phyloP scores from a whole-genome alignment of 202 grass and related monocot genomes.

The Sporobolus alterniflorus region DNA sequence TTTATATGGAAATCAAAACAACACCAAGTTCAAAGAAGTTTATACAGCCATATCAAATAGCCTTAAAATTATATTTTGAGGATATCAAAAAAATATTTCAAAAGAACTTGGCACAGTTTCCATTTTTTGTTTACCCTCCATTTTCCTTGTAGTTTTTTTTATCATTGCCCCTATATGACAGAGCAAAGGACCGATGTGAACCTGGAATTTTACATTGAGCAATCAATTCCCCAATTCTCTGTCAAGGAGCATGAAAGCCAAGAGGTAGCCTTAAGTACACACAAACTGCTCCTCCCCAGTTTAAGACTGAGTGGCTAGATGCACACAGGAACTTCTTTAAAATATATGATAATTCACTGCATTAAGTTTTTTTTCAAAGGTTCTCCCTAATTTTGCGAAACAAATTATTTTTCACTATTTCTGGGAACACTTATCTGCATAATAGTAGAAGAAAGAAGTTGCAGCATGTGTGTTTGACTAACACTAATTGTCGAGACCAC shows the following conservation, averaged over 20 bases:
- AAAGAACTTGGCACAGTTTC: no score
- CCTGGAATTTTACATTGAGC: no score
- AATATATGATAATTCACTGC: not conserved
- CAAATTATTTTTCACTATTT: not conserved
- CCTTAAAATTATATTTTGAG: no score
- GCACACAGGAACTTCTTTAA: not conserved
- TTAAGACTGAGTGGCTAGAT: not conserved
- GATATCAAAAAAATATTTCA: no score
- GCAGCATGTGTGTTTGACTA: not conserved
- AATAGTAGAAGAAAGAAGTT: not conserved
- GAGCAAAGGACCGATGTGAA: no score
- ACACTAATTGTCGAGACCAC: not conserved
- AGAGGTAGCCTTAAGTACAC: not conserved
- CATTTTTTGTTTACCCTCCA: no score
- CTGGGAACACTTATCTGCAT: not conserved
- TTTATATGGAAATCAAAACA: no score
- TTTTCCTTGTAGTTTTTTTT: no score
- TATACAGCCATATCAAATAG: no score
- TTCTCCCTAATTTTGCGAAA: not conserved
- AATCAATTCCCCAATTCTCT: constrained; percentile 7
- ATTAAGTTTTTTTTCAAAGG: not conserved
- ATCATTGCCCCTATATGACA: no score
- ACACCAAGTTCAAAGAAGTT: no score
- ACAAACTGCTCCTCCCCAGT: not conserved
- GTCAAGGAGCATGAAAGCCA: constrained; percentile 15